These are phyloP conservation scores for Emergomyces orientalis DNA, from an alignment of 2,329 filamentous ascomycete species.

Conservation along the genomic window DNA sequence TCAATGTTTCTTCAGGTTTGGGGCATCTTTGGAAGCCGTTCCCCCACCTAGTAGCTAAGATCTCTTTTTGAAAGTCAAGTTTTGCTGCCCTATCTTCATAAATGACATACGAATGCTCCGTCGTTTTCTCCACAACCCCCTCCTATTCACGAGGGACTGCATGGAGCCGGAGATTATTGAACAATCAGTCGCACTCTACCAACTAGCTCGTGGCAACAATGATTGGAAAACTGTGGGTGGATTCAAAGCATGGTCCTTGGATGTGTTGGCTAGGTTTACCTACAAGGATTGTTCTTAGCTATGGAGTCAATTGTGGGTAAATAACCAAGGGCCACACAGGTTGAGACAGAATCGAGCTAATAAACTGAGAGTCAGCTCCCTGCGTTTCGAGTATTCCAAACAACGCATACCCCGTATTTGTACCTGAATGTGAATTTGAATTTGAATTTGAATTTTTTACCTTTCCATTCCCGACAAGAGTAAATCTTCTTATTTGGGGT, in stretches of 20 bases:
- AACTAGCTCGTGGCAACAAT: background rate
- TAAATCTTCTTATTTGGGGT: background rate
- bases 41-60: background rate
- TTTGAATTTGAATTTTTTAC: background rate
- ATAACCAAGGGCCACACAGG: background rate
- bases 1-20: background rate
- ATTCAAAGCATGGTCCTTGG: background rate
- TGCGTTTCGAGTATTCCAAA: background rate
- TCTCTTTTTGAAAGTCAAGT: background rate
- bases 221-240: background rate
- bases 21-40: background rate
- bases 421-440: too few species aligned
- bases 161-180: background rate
- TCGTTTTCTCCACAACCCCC: background rate
- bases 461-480: background rate
- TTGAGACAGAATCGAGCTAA: background rate
- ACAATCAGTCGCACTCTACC: background rate
- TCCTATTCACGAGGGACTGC: background rate
- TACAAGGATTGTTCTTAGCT: background rate
- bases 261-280: background rate
- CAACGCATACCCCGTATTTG: background rate
- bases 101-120: background rate
- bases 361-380: background rate
- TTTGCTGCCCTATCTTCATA: background rate
- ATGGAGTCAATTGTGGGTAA: constrained; percentile 5